Conservation (phyloP, 805 yeast species). For the Scheffersomyces stipitis region DNA sequence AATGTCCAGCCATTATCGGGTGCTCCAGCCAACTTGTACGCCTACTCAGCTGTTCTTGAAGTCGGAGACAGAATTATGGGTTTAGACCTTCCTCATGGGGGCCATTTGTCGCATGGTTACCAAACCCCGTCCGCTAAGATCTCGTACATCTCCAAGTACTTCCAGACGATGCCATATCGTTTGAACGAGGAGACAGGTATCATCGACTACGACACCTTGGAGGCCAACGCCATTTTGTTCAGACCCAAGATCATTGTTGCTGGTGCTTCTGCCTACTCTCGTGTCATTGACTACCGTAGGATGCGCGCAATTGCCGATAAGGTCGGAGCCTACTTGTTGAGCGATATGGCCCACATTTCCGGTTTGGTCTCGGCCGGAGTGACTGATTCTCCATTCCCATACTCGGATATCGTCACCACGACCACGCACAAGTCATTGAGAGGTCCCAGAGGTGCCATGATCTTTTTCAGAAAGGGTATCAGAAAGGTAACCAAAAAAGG, state of each 20-base stretch:
- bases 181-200: slow-evolving; percentile 88
- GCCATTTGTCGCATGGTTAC: slow-evolving; percentile 97
- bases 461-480: slow-evolving; percentile 95
- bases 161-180: slow-evolving; percentile 98
- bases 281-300: slow-evolving; percentile 94
- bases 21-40: slow-evolving; percentile 97
- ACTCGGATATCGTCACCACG: slow-evolving; percentile 96
- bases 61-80: slow-evolving; percentile 98
- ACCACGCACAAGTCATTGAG: slow-evolving; percentile 98
- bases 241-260: slow-evolving; percentile 97
- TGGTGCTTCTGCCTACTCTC: slow-evolving; percentile 97
- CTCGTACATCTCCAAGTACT: slow-evolving; percentile 93
- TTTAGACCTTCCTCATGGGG: slow-evolving; percentile 97
- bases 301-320: slow-evolving; percentile 96
- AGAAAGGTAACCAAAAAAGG: slow-evolving; percentile 90
- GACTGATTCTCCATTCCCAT: slow-evolving; percentile 93
- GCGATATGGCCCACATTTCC: slow-evolving; percentile 98
- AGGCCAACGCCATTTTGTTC: slow-evolving; percentile 84
- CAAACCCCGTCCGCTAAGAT: slow-evolving; percentile 93
- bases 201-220: slow-evolving; percentile 94
- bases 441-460: slow-evolving; percentile 99
- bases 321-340: slow-evolving; percentile 94
- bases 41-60: slow-evolving; percentile 90
- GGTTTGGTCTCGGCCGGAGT: slow-evolving; percentile 96
- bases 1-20: slow-evolving; percentile 96